Evolutionary conservation across 2,329 filamentous ascomycete species (phyloP).

Genomic region (Diaporthe humulicola): DNA sequence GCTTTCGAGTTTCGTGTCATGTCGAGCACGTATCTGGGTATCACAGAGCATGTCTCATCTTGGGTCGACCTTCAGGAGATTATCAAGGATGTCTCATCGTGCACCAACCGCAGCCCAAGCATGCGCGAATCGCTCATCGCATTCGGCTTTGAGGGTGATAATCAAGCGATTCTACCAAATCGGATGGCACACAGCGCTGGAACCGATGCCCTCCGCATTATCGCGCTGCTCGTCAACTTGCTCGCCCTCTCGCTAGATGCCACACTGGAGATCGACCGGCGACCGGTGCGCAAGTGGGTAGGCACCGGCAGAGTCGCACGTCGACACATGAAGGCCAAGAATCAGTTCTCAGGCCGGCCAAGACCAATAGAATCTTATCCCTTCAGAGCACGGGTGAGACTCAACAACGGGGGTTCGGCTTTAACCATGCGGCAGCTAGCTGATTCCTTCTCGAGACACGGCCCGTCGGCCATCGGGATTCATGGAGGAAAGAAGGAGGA

Average conservation of each 20-base stretch:
- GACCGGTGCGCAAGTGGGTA: slow-evolving; percentile 14
- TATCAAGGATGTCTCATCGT: slow-evolving; percentile 19
- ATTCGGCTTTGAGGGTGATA: slow-evolving; percentile 16
- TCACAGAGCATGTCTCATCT: slow-evolving; percentile 18
- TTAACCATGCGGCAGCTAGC: background rate
- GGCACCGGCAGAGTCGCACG: background rate
- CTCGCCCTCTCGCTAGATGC: background rate
- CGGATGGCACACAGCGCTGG: slow-evolving; percentile 12
- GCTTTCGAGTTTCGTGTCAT: slow-evolving; percentile 20
- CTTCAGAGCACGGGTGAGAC: slow-evolving; percentile 8
- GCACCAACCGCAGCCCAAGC: slow-evolving; percentile 13
- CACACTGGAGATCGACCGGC: background rate
- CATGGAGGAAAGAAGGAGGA: background rate
- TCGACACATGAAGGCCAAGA: background rate
- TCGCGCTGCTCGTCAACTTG: slow-evolving; percentile 11
- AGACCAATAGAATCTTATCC: background rate
- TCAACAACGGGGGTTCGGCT: background rate
- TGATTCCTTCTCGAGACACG: slow-evolving; percentile 14
- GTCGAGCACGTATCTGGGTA: slow-evolving; percentile 20
- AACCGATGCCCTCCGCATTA: slow-evolving; percentile 13
- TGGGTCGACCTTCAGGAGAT: slow-evolving; percentile 24
- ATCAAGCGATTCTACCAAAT: slow-evolving; percentile 9
- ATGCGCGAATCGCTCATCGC: slow-evolving; percentile 11
- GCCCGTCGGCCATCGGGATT: slow-evolving; percentile 1
- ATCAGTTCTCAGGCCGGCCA: slow-evolving; percentile 14